These are phyloP conservation scores for Piedraia hortae DNA, from an alignment of 2,329 filamentous ascomycete species.

Conservation along the genomic window DNA sequence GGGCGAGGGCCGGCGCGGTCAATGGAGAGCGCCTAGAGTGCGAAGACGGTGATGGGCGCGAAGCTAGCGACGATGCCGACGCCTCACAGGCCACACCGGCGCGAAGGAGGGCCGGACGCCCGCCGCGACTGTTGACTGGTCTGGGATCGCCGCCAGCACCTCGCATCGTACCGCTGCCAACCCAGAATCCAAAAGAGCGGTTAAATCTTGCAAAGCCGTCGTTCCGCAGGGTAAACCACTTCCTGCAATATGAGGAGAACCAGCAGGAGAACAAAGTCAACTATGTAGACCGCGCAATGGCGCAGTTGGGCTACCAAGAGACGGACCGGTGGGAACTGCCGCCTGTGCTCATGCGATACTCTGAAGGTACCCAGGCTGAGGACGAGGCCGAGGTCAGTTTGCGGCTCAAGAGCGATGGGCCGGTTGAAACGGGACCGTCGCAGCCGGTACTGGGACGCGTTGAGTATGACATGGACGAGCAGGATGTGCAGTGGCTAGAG, in stretches of 20 bases:
- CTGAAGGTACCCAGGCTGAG: conserved; percentile 34
- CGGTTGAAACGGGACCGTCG: conserved; percentile 23
- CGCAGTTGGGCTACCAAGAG: conserved; percentile 84
- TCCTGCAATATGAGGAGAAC: conserved; percentile 58
- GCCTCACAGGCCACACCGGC: conserved; percentile 4
- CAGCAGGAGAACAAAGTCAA: conserved; percentile 50
- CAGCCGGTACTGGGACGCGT: conserved; percentile 41
- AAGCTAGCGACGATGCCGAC: conserved; percentile 2
- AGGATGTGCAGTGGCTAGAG: conserved; percentile 89
- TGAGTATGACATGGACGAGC: conserved; percentile 98
- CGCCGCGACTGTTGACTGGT: conserved; percentile 31
- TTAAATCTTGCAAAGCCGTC: conserved; percentile 51
- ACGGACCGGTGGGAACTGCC: conserved; percentile 67
- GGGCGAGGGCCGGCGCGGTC: conserved; percentile 3
- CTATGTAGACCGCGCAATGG: conserved; percentile 91
- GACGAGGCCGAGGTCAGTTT: conserved; percentile 28
- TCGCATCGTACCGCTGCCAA: conserved; percentile 46
- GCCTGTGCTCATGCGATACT: conserved; percentile 35
- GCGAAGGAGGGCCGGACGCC: conserved; percentile 33
- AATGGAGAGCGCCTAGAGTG: conserved; percentile 5
- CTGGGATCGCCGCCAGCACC: conserved; percentile 30
- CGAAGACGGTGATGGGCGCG: conserved; percentile 5
- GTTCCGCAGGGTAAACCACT: conserved; percentile 52
- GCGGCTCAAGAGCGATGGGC: conserved; percentile 27
- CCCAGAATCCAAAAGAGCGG: conserved; percentile 54